Base-by-base conservation (phyloP, 805 yeast species). In the Wickerhamia fluorescens region DNA sequence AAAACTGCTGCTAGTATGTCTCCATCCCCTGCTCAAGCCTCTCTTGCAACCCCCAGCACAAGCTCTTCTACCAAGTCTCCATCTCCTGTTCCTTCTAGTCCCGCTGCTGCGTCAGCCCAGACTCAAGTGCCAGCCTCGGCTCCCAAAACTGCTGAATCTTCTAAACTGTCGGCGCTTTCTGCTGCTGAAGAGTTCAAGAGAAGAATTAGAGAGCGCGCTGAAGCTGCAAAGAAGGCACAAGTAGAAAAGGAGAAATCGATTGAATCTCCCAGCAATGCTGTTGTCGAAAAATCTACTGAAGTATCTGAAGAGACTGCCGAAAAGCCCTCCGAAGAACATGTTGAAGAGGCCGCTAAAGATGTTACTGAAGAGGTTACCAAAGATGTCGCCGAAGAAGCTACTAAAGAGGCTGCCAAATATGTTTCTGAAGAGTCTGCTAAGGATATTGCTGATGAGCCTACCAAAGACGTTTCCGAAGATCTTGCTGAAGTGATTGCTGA, bases 121-220 rank as follows among this genome's bases (percentile, higher is more conserved):
- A 18, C 20, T 18, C 20, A 18, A 18, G 10, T 10, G 10, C 20
- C 20, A 10, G 9, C 20, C 10, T 10, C 7, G 20, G 20, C 20
- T 7, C 12, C 45, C 3, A 14, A 27, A 25, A 27, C 25, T 25
- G 27, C 36, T 8, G 28, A 27, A 17, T 29, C 30, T 7, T 27
- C 30, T 4, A 27, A 30, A 4, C 24, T 33, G 4, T 24, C 36
- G 4, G 21, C 36, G 16, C 24, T 25, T 25, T 19, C 39, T 5
- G 45, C 51, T 14, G 63, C 63, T 7, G 66, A 58, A 31, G 63
- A 59, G 33, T 58, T 58, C 41, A 55, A 47, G 39, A 53, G 56
- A 38, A 56, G 50, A 38, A 52, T 58, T 32, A 38, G 44, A 33
- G 65, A 56, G 40, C 45, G 38, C 27, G 58, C 37, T n/a, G 49